Conservation (phyloP, 176 grass and related monocot genomes). For the Aegilops speltoides region DNA sequence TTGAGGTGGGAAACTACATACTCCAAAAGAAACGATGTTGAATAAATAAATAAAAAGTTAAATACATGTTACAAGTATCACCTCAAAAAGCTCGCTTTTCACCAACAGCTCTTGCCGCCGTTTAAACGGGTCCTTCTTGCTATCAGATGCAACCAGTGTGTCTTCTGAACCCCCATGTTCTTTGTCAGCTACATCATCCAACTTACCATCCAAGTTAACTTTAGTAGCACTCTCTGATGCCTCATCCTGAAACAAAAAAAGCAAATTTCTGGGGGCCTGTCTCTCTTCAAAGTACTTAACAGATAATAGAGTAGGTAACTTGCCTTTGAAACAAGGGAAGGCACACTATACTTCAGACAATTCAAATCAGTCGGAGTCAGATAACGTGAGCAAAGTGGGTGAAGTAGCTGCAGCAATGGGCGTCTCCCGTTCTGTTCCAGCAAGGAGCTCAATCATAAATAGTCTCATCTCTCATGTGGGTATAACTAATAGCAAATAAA, state of each 20-base stretch:
- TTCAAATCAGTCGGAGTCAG: constrained; percentile 64
- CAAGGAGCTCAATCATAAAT: constrained; percentile 18
- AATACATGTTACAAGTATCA: constrained; percentile 24
- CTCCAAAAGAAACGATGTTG: not conserved
- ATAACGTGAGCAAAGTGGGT: constrained; percentile 75
- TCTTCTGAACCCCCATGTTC: constrained; percentile 5
- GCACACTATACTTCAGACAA: constrained; percentile 70
- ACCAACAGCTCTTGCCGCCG: constrained; percentile 75
- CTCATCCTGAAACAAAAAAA: constrained; percentile 50
- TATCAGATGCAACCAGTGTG: constrained; percentile 36
- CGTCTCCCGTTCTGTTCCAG: constrained; percentile 84
- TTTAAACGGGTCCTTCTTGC: constrained; percentile 80
- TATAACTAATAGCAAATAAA: not conserved
- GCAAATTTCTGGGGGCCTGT: constrained; percentile 4
- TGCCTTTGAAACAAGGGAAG: constrained; percentile 76
- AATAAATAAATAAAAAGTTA: not conserved
- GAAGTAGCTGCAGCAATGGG: constrained; percentile 70
- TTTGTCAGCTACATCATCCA: constrained; percentile 32
- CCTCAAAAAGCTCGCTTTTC: constrained; percentile 83
- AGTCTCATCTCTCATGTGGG: not conserved
- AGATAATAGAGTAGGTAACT: constrained; percentile 11
- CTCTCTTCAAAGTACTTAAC: constrained; percentile 12
- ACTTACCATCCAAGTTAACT: constrained; percentile 23
- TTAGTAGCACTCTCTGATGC: constrained; percentile 15
- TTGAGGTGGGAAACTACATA: not conserved